Percentiles rank a stretch among this genome's conserved stretches.
phyloP scores from a whole-genome alignment of 2,329 filamentous ascomycete species.

The Colletotrichum endophyticum region DNA sequence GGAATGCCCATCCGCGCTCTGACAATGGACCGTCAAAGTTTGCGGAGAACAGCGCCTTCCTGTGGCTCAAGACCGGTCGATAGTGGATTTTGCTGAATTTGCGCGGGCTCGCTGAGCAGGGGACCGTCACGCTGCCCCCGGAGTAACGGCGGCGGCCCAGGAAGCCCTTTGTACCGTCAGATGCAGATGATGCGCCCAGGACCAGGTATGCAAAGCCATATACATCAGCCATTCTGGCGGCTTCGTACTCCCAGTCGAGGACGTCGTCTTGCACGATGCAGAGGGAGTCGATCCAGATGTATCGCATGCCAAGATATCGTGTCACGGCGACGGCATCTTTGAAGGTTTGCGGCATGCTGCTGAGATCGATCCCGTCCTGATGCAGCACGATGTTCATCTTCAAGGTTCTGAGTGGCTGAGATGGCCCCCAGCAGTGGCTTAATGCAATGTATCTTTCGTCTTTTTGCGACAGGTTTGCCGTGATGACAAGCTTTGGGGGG shows the following conservation, averaged over 20 bases:
- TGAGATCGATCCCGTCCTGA: background rate
- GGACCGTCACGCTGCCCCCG: background rate
- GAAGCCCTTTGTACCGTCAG: background rate
- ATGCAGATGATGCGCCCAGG: background rate
- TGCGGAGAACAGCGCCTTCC: background rate
- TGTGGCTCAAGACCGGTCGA: background rate
- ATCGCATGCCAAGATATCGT: slow-evolving; percentile 6
- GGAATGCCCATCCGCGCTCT: background rate
- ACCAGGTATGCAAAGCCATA: background rate
- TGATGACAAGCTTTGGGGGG: background rate
- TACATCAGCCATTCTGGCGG: background rate
- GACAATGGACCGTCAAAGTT: background rate
- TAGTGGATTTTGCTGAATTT: background rate
- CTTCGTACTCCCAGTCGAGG: slow-evolving; percentile 15
- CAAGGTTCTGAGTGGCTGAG: background rate
- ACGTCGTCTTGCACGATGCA: slow-evolving; percentile 23
- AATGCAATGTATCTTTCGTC: background rate
- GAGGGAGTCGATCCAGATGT: slow-evolving; percentile 23
- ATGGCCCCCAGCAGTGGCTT: background rate
- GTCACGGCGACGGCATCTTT: slow-evolving; percentile 11
- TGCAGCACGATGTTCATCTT: background rate
- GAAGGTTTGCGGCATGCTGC: slow-evolving; percentile 3
- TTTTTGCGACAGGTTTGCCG: background rate
- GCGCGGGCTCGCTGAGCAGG: background rate
- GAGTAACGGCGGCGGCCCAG: background rate